Conservation (phyloP, 2,329 filamentous ascomycete species). For the Cadophora sp. region DNA sequence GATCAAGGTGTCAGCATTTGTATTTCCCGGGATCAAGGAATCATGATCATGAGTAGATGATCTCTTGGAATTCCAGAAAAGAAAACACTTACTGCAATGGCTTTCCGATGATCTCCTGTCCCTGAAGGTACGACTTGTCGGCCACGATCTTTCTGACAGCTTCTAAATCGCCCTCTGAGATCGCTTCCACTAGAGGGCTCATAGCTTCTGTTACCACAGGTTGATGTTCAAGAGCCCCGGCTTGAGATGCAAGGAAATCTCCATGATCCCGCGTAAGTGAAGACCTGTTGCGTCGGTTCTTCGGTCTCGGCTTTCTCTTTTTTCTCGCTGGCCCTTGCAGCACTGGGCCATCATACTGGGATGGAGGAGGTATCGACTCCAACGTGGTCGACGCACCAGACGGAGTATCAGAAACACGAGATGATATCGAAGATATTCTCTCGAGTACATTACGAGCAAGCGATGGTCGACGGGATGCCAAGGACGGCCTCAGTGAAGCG, state of each 20-base stretch:
- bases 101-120: background rate
- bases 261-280: constrained; percentile 12
- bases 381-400: background rate
- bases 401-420: constrained; percentile 9
- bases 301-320: background rate
- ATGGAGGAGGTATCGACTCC: background rate
- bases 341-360: background rate
- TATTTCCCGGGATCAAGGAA: too few species aligned
- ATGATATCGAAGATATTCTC: constrained; percentile 8
- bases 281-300: constrained; percentile 21
- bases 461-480: constrained; percentile 12
- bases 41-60: too few species aligned
- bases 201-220: background rate
- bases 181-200: background rate
- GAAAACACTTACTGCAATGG: background rate
- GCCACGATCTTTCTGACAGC: background rate
- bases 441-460: constrained; percentile 9
- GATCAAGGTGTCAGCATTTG: too few species aligned
- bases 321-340: background rate
- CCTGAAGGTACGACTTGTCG: background rate
- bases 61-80: too few species aligned
- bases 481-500: background rate
- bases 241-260: constrained; percentile 19
- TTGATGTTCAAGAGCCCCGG: constrained; percentile 8
- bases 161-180: background rate